Evolutionary conservation across 176 grass and related monocot genomes (phyloP).

Genomic region (Juncus effusus): DNA sequence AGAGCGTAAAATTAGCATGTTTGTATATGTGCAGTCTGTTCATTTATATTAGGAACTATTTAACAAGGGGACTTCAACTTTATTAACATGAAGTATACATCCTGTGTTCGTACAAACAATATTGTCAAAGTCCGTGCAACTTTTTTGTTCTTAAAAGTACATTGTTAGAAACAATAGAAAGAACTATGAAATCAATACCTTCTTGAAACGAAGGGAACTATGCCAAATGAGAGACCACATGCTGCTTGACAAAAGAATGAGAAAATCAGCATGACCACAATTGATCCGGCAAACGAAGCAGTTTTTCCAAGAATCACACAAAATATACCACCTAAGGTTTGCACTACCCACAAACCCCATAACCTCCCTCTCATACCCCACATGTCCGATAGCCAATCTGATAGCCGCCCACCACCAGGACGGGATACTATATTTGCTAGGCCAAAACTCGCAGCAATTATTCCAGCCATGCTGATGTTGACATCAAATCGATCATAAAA

Average conservation of each 20-base stretch:
- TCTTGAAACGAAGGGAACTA: slow-evolving; percentile 80
- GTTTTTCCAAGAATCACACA: slow-evolving; percentile 55
- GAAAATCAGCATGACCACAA: slow-evolving; percentile 81
- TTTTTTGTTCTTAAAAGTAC: no score
- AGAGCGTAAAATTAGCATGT: no score
- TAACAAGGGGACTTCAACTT: no score
- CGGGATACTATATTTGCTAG: slow-evolving; percentile 80
- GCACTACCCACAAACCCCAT: slow-evolving; percentile 85
- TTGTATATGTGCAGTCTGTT: no score
- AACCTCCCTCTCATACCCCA: slow-evolving; percentile 85
- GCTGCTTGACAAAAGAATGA: slow-evolving; percentile 85
- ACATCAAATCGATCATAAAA: slow-evolving; percentile 85
- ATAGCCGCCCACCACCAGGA: slow-evolving; percentile 58
- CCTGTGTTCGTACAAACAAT: no score
- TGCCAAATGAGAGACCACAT: slow-evolving; percentile 73
- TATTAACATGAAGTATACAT: no score
- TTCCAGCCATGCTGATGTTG: slow-evolving; percentile 52
- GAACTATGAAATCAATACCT: slow-evolving; percentile 21
- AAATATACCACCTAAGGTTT: slow-evolving; percentile 56
- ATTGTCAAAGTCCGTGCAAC: no score
- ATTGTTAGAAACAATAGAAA: no score
- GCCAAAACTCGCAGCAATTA: slow-evolving; percentile 89
- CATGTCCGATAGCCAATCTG: slow-evolving; percentile 58
- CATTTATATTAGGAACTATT: no score
- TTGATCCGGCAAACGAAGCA: slow-evolving; percentile 37